Evolutionary conservation across 129 eudicot genomes (phyloP), one percentile per base, ranked within the genome.

Genomic region (Oenanthe sinensis): DNA sequence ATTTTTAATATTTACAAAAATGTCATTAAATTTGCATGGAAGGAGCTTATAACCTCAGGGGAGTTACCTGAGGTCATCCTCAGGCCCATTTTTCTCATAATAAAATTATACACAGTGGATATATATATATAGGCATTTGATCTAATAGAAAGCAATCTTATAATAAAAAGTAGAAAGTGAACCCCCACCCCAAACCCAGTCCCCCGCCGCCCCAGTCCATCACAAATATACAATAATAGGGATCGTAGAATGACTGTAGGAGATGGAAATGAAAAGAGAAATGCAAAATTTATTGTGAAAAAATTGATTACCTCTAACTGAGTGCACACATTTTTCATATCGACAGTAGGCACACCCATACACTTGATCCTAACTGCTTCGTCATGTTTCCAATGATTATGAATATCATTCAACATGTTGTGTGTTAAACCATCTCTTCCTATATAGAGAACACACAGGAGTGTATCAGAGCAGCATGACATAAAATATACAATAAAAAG

Each of bases 341-440:
- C 92, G 60, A 91, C 89, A 47, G 98, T 95, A 20, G 98, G 97
- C 39, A 95, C 94, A 40, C 97, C 98, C 98, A 95, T 87, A 78
- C 98, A 95, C 85, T 91, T 95, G 20, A 95, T 91, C 86, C 97
- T 90, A 74, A 91, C 94, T 30, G 93, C 96, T 83, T 95, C 97
- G 68, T 86, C 84, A 10, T 87, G 88, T 81, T 95, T 91, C 98
- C 98, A 95, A 82, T 87, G 81, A 83, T 95, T 90, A 85, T 94
- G 97, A 83, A 95, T 90, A 88, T 88, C 94, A 85, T 87, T 89
- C 90, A 95, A 69, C 94, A 91, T 95, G 85, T 95, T 95, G 85
- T 95, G 98, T 37, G 97, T 91, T 82, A 95, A 84, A 45, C 98
- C 98, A 86, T 91, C 97, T 80, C 98, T 90, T 76, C 98, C 98